These are phyloP conservation scores for Saxophila tyrrhenica DNA, from an alignment of 495 filamentous ascomycete species.

Conservation along the genomic window DNA sequence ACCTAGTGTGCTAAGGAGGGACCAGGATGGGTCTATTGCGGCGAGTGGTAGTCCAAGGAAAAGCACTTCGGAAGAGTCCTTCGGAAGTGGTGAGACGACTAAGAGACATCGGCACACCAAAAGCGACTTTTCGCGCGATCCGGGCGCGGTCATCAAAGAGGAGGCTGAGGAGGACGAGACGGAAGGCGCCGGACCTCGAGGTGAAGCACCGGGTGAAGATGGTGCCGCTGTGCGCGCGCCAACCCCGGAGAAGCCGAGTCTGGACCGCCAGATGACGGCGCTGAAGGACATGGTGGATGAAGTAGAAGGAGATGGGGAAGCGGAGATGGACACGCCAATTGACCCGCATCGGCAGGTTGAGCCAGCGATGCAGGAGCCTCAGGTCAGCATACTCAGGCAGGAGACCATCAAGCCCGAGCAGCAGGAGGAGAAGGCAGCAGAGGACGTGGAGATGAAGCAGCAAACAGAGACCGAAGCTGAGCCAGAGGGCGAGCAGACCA, in stretches of 20 bases:
- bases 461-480: not conserved
- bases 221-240: too few species aligned
- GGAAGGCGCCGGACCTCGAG: too few species aligned
- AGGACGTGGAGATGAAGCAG: not conserved
- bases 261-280: not conserved
- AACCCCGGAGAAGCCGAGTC: not conserved
- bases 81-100: slow-evolving; percentile 14
- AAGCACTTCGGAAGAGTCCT: not conserved
- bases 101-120: slow-evolving; percentile 22
- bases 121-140: slow-evolving; percentile 2
- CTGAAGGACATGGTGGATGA: not conserved
- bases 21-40: not conserved
- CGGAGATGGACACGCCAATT: not conserved
- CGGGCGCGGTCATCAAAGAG: slow-evolving; percentile 19
- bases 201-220: too few species aligned
- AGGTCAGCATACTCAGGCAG: not conserved
- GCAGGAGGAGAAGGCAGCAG: not conserved
- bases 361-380: not conserved
- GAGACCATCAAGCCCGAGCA: not conserved
- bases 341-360: not conserved
- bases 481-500: not conserved
- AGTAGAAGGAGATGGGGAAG: not conserved
- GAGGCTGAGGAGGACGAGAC: slow-evolving; percentile 23
- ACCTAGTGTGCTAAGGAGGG: slow-evolving; percentile 5
- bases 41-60: not conserved